Evolutionary conservation across 2,329 filamentous ascomycete genomes (phyloP).

Genomic region (Metarhizium humberi): DNA sequence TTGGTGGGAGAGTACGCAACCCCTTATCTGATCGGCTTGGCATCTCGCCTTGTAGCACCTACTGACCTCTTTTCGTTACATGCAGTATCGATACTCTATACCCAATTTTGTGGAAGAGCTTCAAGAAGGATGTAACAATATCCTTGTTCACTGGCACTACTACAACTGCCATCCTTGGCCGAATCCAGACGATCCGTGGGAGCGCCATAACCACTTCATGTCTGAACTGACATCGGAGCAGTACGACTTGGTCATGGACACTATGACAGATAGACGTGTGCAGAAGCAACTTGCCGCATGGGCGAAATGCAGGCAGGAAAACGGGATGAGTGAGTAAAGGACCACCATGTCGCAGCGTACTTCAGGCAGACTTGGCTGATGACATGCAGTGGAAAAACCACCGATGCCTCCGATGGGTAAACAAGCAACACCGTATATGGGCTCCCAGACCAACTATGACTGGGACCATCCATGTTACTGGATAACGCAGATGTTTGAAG

Average conservation of each 20-base stretch:
- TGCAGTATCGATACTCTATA: constrained; percentile 27
- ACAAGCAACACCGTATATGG: constrained; percentile 11
- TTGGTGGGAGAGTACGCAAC: constrained; percentile 14
- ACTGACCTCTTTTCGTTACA: neutral
- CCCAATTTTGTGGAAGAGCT: constrained; percentile 31
- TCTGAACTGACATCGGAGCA: constrained; percentile 22
- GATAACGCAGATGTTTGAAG: constrained; percentile 35
- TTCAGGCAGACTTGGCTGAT: neutral
- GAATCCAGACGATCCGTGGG: constrained; percentile 15
- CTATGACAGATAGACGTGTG: constrained; percentile 14
- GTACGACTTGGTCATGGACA: constrained; percentile 20
- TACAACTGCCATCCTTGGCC: constrained; percentile 29
- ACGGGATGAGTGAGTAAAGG: constrained; percentile 13
- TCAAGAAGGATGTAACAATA: constrained; percentile 34
- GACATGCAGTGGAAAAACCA: neutral
- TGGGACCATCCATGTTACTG: constrained; percentile 36
- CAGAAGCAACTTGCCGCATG: constrained; percentile 17
- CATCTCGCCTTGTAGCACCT: neutral
- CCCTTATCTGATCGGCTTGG: neutral
- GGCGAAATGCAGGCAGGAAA: constrained; percentile 14
- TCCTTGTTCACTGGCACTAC: constrained; percentile 42
- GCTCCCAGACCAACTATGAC: constrained; percentile 15
- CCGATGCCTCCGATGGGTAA: neutral
- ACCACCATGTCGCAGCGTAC: neutral
- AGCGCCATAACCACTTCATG: constrained; percentile 17